Conservation (phyloP, 1,284 basidiomycete species). For the Tylopilus sp. region DNA sequence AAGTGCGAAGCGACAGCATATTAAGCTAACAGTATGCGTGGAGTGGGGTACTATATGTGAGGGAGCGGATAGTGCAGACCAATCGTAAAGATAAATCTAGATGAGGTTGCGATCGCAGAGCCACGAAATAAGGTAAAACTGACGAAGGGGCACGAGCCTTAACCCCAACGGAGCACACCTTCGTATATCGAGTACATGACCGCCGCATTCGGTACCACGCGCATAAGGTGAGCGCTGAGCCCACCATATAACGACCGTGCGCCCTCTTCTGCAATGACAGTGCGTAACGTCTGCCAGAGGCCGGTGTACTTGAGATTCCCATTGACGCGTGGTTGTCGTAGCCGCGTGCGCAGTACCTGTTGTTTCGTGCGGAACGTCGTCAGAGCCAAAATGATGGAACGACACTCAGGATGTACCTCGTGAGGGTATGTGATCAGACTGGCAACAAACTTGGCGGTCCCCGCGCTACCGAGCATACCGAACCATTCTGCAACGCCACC, state of each 20-base stretch:
- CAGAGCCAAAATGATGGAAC: background rate
- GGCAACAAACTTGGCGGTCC: constrained; percentile 90
- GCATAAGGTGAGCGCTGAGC: constrained; percentile 89
- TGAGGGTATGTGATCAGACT: constrained; percentile 95
- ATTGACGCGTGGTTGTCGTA: constrained; percentile 78
- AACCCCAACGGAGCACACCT: constrained; percentile 60
- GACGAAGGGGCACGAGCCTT: background rate
- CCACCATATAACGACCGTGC: constrained; percentile 84
- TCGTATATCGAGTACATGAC: constrained; percentile 94
- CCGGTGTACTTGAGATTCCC: constrained; percentile 84
- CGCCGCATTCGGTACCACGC: constrained; percentile 94
- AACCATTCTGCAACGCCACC: constrained; percentile 62
- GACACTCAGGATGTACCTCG: constrained; percentile 54
- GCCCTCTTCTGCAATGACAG: constrained; percentile 90
- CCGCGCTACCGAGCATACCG: constrained; percentile 86
- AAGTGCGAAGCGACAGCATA: constrained; percentile 11
- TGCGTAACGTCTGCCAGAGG: constrained; percentile 76
- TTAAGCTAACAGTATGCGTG: constrained; percentile 13
- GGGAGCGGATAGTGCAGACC: background rate
- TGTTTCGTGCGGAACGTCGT: background rate
- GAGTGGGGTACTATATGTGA: constrained; percentile 12
- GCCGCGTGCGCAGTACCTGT: constrained; percentile 85
- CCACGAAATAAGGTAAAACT: background rate
- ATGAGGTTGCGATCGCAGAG: background rate
- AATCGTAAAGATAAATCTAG: constrained; percentile 20